Conservation (phyloP, 2,329 filamentous ascomycete genomes). For the Botryotinia calthae region DNA sequence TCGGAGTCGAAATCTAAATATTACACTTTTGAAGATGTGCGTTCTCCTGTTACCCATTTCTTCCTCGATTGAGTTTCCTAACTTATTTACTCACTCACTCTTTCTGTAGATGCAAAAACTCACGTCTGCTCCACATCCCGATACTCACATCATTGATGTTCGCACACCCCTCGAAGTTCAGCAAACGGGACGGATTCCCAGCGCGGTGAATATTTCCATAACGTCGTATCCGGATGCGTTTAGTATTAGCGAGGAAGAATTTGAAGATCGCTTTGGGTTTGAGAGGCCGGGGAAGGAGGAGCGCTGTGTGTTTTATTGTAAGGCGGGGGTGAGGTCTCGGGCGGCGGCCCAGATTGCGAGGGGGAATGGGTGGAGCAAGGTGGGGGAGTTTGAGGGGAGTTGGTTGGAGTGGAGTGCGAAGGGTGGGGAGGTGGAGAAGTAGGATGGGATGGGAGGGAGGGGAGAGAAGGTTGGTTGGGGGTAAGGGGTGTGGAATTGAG, state of each 20-base stretch:
- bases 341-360: conserved; percentile 75
- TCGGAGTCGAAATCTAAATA: background rate
- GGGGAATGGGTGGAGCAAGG: conserved; percentile 70
- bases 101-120: background rate
- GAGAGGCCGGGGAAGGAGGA: conserved; percentile 58
- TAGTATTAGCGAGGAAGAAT: conserved; percentile 73
- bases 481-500: background rate
- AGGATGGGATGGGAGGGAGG: too few relatives aligned
- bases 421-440: conserved; percentile 51
- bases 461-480: too few relatives aligned
- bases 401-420: conserved; percentile 80
- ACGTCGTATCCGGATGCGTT: conserved; percentile 74
- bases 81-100: background rate
- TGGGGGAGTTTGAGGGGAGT: conserved; percentile 71
- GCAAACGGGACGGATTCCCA: conserved; percentile 70
- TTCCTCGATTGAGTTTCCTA: background rate
- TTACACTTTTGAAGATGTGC: conserved; percentile 12
- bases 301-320: conserved; percentile 85
- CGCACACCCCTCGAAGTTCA: conserved; percentile 69
- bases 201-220: conserved; percentile 79
- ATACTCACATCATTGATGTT: conserved; percentile 46
- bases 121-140: background rate
- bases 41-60: background rate
- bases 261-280: conserved; percentile 79
- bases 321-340: conserved; percentile 78